Base-by-base conservation (phyloP, 164 flowering plant species). In the Paratinospora sagittata region DNA sequence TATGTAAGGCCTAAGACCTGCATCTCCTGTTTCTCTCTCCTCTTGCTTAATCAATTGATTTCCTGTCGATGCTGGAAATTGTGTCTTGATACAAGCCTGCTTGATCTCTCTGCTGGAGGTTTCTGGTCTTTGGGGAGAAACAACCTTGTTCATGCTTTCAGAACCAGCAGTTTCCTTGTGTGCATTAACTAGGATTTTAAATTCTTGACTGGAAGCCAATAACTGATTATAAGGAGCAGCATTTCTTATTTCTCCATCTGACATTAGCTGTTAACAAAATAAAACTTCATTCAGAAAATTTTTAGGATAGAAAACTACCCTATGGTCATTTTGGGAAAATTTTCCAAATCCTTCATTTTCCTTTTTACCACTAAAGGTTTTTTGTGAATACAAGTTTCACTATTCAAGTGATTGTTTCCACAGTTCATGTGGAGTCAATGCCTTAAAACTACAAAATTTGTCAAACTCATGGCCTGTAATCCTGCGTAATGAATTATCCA, bases 1-100 rank as follows among this genome's bases (percentile, higher is more conserved):
- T 26, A 80, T 41, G 75, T 91, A 93, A 65, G 97, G 97, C 78
- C 78, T 88, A 17, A 88, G 70, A 27, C 98, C 93, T 2, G 82
- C 79, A 65, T 90, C 90, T 43, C 89, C 88, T 1, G 65, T 73
- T 78, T 85, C 91, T 55, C 81, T 82, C 70, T 83, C 91, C 71
- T 89, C 91, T 83, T 82, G 72, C 82, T 87, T 87, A 58, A 89
- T 86, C 75, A 91, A 77, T 71, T 88, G 93, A 74, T 84, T 84
- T n/a, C 83, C 85, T n/a, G 21, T 65, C 12, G 85, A 30, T 58
- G 71, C 70, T 52, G 61, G 68, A 2, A 61, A 70, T 47, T 79
- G 72, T 70, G 77, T 79, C 67, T 72, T 77, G 7, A 36, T 47
- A 60, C 43, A 57, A 61, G 60, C 33, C 37, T 67, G 82, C 70